phyloP scores from a whole-genome alignment of 768 basidiomycete species.

The Termitomyces sp. region DNA sequence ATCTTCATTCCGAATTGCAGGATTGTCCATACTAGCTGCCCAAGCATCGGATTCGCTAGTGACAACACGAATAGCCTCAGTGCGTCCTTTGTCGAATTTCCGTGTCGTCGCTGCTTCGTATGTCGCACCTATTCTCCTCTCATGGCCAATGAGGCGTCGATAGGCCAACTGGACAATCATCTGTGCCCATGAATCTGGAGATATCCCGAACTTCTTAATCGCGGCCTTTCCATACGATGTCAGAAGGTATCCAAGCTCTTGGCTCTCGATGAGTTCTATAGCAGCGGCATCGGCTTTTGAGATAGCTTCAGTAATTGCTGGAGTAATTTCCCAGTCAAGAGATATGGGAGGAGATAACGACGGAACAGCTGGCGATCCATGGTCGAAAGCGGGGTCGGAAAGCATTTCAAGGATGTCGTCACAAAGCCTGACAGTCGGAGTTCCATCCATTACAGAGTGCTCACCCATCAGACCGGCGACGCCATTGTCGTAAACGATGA shows the following conservation, averaged over 20 bases:
- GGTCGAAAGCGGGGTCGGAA: conserved; percentile 57
- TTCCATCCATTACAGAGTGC: conserved; percentile 89
- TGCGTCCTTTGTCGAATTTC: conserved; percentile 82
- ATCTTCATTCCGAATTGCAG: conserved; percentile 29
- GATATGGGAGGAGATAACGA: conserved; percentile 34
- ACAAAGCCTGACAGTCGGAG: conserved; percentile 69
- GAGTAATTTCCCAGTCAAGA: conserved; percentile 59
- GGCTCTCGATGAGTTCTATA: conserved; percentile 51
- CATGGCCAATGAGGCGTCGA: conserved; percentile 53
- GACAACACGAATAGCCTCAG: conserved; percentile 89
- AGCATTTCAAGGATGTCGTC: conserved; percentile 63
- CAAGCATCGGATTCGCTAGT: conserved; percentile 72
- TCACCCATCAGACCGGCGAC: conserved; percentile 89
- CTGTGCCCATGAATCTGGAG: conserved; percentile 94
- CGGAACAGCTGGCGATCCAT: conserved; percentile 32
- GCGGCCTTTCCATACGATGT: conserved; percentile 81
- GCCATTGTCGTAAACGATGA: conserved; percentile 80
- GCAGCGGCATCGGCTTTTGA: conserved; percentile 48
- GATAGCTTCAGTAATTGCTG: conserved; percentile 45
- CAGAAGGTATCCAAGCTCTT: conserved; percentile 54
- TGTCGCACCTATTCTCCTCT: conserved; percentile 65
- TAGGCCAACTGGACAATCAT: conserved; percentile 90
- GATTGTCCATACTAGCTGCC: conserved; percentile 68
- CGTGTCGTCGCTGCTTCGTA: conserved; percentile 95
- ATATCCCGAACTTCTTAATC: conserved; percentile 84